phyloP scores from a whole-genome alignment of 2,329 filamentous ascomycete species.

The Fusarium sarcochroum region DNA sequence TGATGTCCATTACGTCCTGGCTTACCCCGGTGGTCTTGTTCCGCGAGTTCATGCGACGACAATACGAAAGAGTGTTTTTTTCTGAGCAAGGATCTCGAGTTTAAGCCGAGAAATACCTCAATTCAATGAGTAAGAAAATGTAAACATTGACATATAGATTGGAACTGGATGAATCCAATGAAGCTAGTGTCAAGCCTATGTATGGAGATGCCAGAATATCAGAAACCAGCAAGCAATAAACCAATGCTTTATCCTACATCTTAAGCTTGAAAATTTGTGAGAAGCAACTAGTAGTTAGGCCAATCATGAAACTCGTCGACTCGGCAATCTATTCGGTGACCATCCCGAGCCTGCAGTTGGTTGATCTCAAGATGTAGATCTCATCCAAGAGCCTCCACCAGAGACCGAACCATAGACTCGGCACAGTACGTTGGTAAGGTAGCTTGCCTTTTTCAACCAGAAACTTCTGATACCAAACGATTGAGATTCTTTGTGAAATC shows the following conservation, averaged over 20 bases:
- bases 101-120: constrained; percentile 35
- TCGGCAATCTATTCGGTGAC: constrained; percentile 20
- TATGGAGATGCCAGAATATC: not conserved
- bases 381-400: not conserved
- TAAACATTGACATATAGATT: constrained; percentile 1
- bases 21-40: constrained; percentile 34
- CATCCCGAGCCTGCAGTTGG: constrained; percentile 7
- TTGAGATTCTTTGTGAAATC: not conserved
- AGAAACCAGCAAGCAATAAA: not conserved
- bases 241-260: not conserved
- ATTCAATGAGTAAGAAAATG: constrained; percentile 18
- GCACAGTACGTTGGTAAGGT: not conserved
- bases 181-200: not conserved
- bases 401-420: not conserved
- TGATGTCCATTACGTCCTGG: constrained; percentile 46
- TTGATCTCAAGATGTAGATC: constrained; percentile 2
- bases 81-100: constrained; percentile 4
- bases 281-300: constrained; percentile 3
- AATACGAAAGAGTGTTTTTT: constrained; percentile 15
- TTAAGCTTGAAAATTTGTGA: not conserved
- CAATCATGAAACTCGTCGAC: constrained; percentile 9
- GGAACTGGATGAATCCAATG: not conserved
- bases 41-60: constrained; percentile 37
- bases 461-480: not conserved
- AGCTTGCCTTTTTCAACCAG: not conserved